Conservation (phyloP, 2,329 filamentous ascomycete genomes). For the Myriosclerotinia curreyana region DNA sequence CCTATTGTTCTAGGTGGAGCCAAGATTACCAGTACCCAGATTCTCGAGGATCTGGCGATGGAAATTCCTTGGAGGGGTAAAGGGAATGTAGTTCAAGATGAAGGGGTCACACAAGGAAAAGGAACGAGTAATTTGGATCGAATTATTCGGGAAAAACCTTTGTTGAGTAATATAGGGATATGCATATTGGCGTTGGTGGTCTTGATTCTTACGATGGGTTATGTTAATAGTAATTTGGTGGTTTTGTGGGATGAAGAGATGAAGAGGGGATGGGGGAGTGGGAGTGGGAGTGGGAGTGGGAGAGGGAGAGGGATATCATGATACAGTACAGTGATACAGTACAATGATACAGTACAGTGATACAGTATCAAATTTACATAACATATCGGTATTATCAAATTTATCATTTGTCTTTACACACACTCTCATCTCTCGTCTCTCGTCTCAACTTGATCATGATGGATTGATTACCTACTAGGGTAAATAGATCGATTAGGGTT, state of each 20-base stretch:
- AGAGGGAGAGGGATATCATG: no score
- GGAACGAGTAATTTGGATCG: constrained; percentile 32
- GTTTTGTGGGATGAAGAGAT: constrained; percentile 29
- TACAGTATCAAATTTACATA: no score
- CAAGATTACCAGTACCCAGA: constrained; percentile 57
- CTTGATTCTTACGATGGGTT: constrained; percentile 23
- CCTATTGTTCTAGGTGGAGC: constrained; percentile 70
- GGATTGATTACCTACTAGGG: no score
- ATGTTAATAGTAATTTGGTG: constrained; percentile 28
- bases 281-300: no score
- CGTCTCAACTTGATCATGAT: no score
- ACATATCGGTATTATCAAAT: no score
- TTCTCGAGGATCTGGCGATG: constrained; percentile 41
- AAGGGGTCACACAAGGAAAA: constrained; percentile 29
- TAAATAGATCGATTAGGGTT: no score
- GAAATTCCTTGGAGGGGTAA: constrained; percentile 30
- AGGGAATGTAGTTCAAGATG: constrained; percentile 23
- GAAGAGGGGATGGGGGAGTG: constrained; percentile 30
- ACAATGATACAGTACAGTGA: no score
- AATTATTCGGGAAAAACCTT: constrained; percentile 24
- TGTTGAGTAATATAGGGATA: constrained; percentile 30
- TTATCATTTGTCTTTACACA: no score
- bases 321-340: no score
- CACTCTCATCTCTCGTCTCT: no score
- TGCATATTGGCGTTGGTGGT: constrained; percentile 26